Evolutionary conservation across 1,284 basidiomycete genomes (phyloP), one percentile per base, ranked within the genome.

Genomic region (Ceratobasidium sp.): DNA sequence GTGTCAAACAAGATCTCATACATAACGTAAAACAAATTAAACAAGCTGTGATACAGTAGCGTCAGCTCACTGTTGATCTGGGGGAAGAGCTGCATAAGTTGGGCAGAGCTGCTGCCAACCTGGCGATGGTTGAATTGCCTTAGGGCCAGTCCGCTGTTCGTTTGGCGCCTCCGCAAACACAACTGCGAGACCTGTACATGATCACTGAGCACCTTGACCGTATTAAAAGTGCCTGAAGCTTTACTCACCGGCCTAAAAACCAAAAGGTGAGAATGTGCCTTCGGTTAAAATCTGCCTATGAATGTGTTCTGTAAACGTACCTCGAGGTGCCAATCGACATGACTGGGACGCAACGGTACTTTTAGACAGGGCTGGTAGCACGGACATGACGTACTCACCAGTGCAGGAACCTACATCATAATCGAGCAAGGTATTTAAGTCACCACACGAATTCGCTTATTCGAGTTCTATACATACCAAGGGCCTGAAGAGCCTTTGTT

Each of bases 311-410:
- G 15, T 33, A 20, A 68, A 13, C 66, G 84, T 84, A 83, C 80
- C 75, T 83, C 82, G n/a, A 87, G 80, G 81, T 87, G 86, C 84
- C 84, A 87, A 71, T 87, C 86, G 53, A 87, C 85, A 73, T 87
- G 86, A 79, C 86, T 87, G 86, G 39, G 87, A 79, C 79, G 87
- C 82, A 87, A 39, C 23, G 64, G 11, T 28, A 4, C 23, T 15
- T 37, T 26, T 13, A 49, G 35, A 3, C 10, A 45, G 1, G 1
- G 45, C 20, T 23, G 28, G 1, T 17, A 51, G 33, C 42, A 28
- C 31, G 31, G 10, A 51, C 20, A 4, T 0, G 8, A 26, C 5
- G 13, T 15, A 58, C 20, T 53, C 23, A 42, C 45, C 47, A 86
- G 79, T 87, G 87, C 39, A 88, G 78, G 80, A 87, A 83, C 87